These are phyloP conservation scores for Pseudozyma thailandica DNA, from an alignment of 1,284 basidiomycete species.

Conservation along the genomic window DNA sequence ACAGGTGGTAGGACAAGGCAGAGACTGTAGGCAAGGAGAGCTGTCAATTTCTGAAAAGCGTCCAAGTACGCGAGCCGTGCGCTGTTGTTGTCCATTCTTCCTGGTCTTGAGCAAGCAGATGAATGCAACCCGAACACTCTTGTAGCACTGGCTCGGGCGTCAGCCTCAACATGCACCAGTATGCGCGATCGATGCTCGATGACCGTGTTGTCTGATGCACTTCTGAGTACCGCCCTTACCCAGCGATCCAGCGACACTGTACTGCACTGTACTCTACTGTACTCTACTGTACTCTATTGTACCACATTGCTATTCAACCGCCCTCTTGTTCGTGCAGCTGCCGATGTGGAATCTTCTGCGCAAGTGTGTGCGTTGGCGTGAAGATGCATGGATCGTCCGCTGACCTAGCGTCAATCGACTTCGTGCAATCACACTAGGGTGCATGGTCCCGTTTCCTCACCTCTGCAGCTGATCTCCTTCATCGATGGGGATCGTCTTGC, in stretches of 20 bases:
- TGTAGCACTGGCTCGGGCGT: constrained; percentile 13
- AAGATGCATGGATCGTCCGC: constrained; percentile 20
- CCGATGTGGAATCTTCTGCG: background rate
- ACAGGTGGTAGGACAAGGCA: too few species aligned
- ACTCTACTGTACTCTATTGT: too few species aligned
- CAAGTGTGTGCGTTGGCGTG: background rate
- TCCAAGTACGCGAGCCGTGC: background rate
- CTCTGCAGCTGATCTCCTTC: background rate
- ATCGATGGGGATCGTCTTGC: background rate
- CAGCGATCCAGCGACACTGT: too few species aligned
- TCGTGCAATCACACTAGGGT: background rate
- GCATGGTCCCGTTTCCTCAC: constrained; percentile 7
- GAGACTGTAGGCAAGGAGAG: background rate
- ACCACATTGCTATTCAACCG: background rate
- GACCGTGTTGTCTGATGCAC: constrained; percentile 10
- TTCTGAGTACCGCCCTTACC: too few species aligned
- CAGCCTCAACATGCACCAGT: constrained; percentile 6
- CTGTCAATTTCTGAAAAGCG: background rate
- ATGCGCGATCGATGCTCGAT: constrained; percentile 47
- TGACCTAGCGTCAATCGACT: constrained; percentile 3
- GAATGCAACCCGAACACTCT: background rate
- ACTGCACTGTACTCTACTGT: too few species aligned
- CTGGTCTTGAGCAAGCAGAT: background rate
- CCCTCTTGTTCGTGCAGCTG: background rate
- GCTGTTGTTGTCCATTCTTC: background rate